Base-by-base conservation (phyloP, 768 basidiomycete genomes). In the Lepiota brunneoincarnata region DNA sequence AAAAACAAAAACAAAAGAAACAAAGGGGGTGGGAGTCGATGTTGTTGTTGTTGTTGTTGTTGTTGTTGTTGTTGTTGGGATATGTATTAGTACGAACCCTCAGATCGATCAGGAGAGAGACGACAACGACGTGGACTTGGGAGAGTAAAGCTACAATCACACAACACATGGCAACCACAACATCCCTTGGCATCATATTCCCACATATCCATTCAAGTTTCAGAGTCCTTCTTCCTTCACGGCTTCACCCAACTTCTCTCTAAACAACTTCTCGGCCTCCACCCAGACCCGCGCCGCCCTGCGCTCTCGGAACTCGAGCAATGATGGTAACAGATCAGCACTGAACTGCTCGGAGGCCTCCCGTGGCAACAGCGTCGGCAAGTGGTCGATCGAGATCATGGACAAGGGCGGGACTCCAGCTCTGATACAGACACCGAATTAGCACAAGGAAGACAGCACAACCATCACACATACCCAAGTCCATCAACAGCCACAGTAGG, bases 291-390 rank as follows among this genome's bases (percentile, higher is more conserved):
- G 80, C 26, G 86, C 85, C 0, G 67, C 78, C 49, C 75, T 60
- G 47, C 90, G 74, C 49, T 83, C 67, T 1, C 91, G 91, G 61
- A 95, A 82, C 64, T 89, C 79, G 80, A 94, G 68, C 57, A 98
- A 70, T 5, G 92, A 89, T 6, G 94, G 93, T 31, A 96, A 74
- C 21, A 98, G 78, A 69, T 95, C 93, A 2, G 70, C 61, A 63
- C 92, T 94, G 74, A 98, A 98, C 64, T 97, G 94, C 70, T 99
- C 96, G 1, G 94, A 97, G 3, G 96, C 89, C 70, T 99, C 97
- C 45, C 97, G 80, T 20, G 97, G 97, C 34, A 99, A 80, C 55
- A 98, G 74, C 23, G 96, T 97, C 9, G 97, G 97, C 58, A 98
- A 77, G 67, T 98, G 96, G 72, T 98, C 97, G 58, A 99, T 98